A percentile compares a stretch with the other conserved stretches of the same genome.
Conservation (phyloP, 805 yeast genomes). For the Citeromyces matritensis region DNA sequence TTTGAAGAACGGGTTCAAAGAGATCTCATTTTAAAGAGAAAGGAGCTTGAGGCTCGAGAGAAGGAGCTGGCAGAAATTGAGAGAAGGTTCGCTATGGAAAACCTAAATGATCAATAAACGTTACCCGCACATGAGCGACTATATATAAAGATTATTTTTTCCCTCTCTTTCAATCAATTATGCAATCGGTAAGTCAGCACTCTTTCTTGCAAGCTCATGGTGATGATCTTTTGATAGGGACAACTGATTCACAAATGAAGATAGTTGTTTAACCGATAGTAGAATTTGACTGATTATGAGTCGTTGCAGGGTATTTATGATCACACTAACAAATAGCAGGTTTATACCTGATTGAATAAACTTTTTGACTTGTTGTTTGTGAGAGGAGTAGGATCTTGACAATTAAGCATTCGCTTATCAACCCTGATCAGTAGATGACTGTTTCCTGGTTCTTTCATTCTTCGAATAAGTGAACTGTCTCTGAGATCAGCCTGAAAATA, state of each 20-base stretch:
- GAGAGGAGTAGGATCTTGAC: no score
- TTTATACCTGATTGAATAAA: background rate
- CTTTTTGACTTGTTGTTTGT: no score
- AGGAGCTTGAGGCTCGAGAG: conserved; percentile 46
- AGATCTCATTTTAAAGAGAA: conserved; percentile 66
- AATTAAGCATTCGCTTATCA: no score
- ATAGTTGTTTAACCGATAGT: conserved; percentile 6
- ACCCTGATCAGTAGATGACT: no score
- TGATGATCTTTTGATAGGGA: conserved; percentile 8
- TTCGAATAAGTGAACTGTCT: no score
- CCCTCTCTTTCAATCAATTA: no score
- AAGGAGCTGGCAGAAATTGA: conserved; percentile 6
- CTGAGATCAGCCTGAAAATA: no score
- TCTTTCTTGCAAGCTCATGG: no score
- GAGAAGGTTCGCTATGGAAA: conserved; percentile 12
- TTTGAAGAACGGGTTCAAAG: conserved; percentile 85
- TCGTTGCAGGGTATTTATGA: conserved; percentile 1
- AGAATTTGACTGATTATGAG: background rate
- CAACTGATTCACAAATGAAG: conserved; percentile 12
- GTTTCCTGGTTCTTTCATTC: no score
- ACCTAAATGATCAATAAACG: conserved; percentile 1
- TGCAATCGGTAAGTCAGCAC: no score
- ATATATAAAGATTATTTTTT: no score
- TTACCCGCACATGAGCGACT: no score
- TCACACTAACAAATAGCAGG: conserved; percentile 3